Percentiles rank a stretch among this genome's conserved stretches.
Evolutionary conservation across 192 early-diverging fungal genomes (phyloP).

Genomic region (Backusella australiensis): DNA sequence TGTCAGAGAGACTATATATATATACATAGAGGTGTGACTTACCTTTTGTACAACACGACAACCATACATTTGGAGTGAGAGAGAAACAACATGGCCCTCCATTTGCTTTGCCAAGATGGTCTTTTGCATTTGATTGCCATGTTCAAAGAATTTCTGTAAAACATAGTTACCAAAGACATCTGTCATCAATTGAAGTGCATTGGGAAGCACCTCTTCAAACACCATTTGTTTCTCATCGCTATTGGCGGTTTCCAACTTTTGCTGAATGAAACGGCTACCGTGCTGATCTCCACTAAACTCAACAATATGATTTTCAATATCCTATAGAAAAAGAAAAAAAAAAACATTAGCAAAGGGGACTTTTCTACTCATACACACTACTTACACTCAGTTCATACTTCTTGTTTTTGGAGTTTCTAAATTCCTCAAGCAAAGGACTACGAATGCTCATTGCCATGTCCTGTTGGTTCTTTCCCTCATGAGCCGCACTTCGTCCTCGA

Average conservation of each 20-base stretch:
- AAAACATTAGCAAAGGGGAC: background rate
- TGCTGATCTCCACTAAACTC: conserved; percentile 99
- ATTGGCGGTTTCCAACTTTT: conserved; percentile 91
- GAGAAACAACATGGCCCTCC: conserved; percentile 90
- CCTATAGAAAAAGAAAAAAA: conserved; percentile 42
- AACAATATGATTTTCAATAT: conserved; percentile 91
- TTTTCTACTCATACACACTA: background rate
- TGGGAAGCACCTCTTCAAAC: conserved; percentile 93
- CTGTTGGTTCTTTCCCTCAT: conserved; percentile 16
- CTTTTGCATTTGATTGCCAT: conserved; percentile 93
- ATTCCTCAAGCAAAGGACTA: conserved; percentile 91
- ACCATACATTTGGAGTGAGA: conserved; percentile 99
- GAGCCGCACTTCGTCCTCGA: conserved; percentile 2
- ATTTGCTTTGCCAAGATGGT: conserved; percentile 90
- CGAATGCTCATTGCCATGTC: conserved; percentile 67
- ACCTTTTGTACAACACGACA: conserved; percentile 97
- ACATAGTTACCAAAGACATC: conserved; percentile 99
- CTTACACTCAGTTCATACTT: conserved; percentile 91
- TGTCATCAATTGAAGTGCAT: conserved; percentile 92
- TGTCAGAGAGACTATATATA: background rate
- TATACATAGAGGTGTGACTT: background rate
- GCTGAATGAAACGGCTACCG: conserved; percentile 98
- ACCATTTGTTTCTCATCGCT: conserved; percentile 95
- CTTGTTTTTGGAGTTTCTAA: conserved; percentile 95
- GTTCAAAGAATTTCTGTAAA: conserved; percentile 99